Conservation (phyloP, 768 basidiomycete genomes). For the Kwoniella sp. region DNA sequence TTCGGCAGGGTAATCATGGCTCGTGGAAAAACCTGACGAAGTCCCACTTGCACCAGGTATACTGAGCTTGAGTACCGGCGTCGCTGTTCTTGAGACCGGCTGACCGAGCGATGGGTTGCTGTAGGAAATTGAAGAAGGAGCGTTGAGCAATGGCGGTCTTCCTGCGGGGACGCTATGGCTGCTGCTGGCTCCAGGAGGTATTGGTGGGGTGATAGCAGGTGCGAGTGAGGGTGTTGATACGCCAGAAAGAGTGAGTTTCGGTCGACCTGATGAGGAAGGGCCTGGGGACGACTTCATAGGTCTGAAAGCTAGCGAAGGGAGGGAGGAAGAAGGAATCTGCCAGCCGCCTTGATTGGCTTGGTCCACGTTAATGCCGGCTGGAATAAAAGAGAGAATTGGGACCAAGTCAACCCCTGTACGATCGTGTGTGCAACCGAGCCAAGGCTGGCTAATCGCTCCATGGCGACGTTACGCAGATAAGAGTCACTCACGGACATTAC, state of each 20-base stretch:
- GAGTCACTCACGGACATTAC: slow-evolving; percentile 54
- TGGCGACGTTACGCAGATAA: background rate
- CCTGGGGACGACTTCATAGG: slow-evolving; percentile 30
- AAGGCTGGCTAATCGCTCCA: background rate
- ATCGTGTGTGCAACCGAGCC: background rate
- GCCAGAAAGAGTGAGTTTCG: slow-evolving; percentile 47
- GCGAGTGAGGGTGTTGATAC: slow-evolving; percentile 31
- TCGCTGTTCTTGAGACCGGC: background rate
- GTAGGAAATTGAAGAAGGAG: slow-evolving; percentile 24
- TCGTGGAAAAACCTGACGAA: slow-evolving; percentile 21
- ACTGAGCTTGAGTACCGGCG: slow-evolving; percentile 30
- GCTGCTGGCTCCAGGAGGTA: slow-evolving; percentile 14
- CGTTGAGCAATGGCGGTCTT: slow-evolving; percentile 36
- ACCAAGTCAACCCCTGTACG: background rate
- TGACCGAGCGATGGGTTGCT: background rate
- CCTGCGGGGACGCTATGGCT: background rate
- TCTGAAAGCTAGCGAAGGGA: slow-evolving; percentile 31
- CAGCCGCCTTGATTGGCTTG: slow-evolving; percentile 47
- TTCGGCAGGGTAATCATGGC: slow-evolving; percentile 21
- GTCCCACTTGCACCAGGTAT: slow-evolving; percentile 31
- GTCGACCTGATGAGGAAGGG: slow-evolving; percentile 30
- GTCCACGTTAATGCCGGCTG: slow-evolving; percentile 53
- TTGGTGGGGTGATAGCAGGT: background rate
- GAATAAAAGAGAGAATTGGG: slow-evolving; percentile 10
- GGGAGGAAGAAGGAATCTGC: slow-evolving; percentile 34